Base-by-base conservation (phyloP, 2,329 filamentous ascomycete species). In the Mollisia scopiformis region DNA sequence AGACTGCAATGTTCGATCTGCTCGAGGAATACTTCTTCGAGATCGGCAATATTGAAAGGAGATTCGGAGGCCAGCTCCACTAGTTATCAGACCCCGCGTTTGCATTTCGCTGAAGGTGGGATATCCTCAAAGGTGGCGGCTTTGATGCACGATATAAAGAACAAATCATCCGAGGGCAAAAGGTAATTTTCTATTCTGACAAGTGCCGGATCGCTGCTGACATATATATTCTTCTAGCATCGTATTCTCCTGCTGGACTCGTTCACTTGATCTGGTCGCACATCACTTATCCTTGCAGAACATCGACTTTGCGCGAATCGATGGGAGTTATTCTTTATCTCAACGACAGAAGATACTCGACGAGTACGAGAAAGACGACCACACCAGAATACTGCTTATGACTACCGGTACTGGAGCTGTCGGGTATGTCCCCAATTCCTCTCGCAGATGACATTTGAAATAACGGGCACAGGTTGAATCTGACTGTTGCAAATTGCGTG, bases 401-500 rank as follows among this genome's bases (percentile, higher is more conserved):
- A 62, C 62, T 49, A 64, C 55, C 16, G 62, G 62, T 16, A 64
- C 62, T 35, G 62, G 59, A n/a, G 62, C 55, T n/a, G 55, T 60
- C 14, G 62, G 62, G 62, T 64, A 43, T 28, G 43, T 16, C 14
- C 16, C 23, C 41, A 27, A 3, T 46, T 25, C 14, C 41, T 46
- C 41, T 8, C 13, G 3, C 41, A 8, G 7, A 33, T 33, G 31
- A n/a, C n/a, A 3, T 14, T 6, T 46, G 7, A 14, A 46, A 19
- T 46, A 14, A 46, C 41, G 3, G 21, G 19, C 16, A 5, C 28
- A 62, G 61, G 10, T 54, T 64, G 3, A 55, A 64, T n/a, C 60
- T 66, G 11, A 59, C 67, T 57, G 62, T 67, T 11, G 71, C 69
- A n/a, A 66, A 52, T 35, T 61, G 51, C 3, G 58, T 72, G 30